Base-by-base conservation (phyloP, 106 monocot species). In the Acorus calamus region DNA sequence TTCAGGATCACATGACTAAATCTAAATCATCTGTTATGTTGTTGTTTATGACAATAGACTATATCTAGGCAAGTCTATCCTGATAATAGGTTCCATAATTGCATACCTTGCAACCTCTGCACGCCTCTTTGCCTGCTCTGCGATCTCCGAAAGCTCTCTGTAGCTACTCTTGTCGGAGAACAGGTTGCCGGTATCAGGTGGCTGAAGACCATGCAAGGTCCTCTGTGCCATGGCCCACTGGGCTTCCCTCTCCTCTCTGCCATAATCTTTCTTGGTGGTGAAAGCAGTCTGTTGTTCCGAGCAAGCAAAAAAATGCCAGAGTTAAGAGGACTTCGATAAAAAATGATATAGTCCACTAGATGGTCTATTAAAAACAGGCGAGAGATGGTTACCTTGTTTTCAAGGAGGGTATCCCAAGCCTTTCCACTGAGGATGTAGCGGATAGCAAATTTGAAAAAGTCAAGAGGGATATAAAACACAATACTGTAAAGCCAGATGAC, bases 401-500 rank as follows among this genome's bases (percentile, higher is more conserved):
- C 76, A 0, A 96, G 51, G 63, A 90, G 80, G 65, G 64, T 91
- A 53, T 80, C 77, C 96, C 96, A 96, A 49, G 96, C 96, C 70
- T 85, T 84, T 55, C 96, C 96, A 51, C 96, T 96, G 2, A 96
- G 69, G 67, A 80, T 76, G 82, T 87, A 96, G 8, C 96, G 90
- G 45, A 81, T 87, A 50, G 60, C 65, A 14, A 96, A 96, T 62
- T 96, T 96, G 62, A 96, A 60, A 4, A 63, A 10, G 64, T 96
- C 90, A 11, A 96, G 91, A 3, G 90, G 96, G 47, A 87, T 0
- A 45, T 69, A 96, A 76, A 82, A 82, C 13, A 96, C 69, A 8
- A 96, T 43, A 59, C 82, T 96, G 83, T 87, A 94, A 6, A 94
- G 80, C 94, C 94, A 94, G 53, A 94, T 87, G 0, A 94, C 69